Base-by-base conservation (phyloP, 148 eudicot genomes). In the Cornus suecica region DNA sequence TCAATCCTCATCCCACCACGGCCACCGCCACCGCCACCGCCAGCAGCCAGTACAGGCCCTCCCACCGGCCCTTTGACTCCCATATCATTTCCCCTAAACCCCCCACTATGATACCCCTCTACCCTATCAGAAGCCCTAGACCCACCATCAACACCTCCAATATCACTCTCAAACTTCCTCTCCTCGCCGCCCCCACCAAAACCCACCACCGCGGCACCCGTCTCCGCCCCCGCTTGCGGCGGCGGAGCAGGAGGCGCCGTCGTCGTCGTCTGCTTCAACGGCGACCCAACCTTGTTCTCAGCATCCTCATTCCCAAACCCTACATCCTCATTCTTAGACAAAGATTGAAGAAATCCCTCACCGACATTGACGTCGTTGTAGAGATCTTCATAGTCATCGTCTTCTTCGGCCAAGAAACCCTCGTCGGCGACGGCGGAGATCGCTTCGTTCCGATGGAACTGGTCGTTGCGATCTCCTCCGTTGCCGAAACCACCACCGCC, bases 361-460 rank as follows among this genome's bases (percentile, higher is more conserved):
- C 95, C 95, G 14, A 93, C 95, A 71, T 93, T 90, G 71, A 93
- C 93, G 77, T 90, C 95, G 71, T 90, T 89, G 42, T 94, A 94
- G 22, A 94, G 97, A 75, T 94, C 98, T 71, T 91, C 97, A 52
- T 87, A 93, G 71, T 94, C 98, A 60, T 93, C 97, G 16, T 94
- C 98, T 69, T 91, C 98, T 74, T 87, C 94, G 0, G 79, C 93
- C 51, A 88, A 58, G 32, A 89, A 89, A 16, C 88, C 93, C 37
- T 90, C 94, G 45, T 94, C 98, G 1, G 87, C 88, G 3, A 90
- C 92, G 5, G 98, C 97, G 2, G 97, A 88, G 41, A 94, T 93
- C 54, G 96, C 94, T 71, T 91, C 97, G 65, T 88, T 86, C 22
- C 90, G 80, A 48, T 86, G 88, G 68, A 86, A 87, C 68, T 87